Percentiles rank a stretch among this genome's conserved stretches.
phyloP scores from a whole-genome alignment of 176 grass and related monocot species.

The Musa acuminata region DNA sequence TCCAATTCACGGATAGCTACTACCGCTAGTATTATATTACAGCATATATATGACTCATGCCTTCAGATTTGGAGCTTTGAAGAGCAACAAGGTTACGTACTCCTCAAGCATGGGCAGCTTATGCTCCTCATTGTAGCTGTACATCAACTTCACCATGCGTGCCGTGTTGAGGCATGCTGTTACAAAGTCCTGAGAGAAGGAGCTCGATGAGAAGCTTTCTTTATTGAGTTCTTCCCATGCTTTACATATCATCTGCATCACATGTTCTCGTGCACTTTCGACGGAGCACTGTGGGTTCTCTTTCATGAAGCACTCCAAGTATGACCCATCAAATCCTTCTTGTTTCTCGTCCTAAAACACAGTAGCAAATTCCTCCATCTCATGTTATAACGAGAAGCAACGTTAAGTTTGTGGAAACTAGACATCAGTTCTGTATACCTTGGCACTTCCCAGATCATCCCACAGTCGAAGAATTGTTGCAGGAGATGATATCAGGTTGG shows the following conservation, averaged over 20 bases:
- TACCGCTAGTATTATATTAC: no score
- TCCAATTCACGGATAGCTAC: no score
- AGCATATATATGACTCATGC: no score
- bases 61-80: not conserved
- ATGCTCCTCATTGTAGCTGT: slow-evolving; percentile 27
- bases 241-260: slow-evolving; percentile 27
- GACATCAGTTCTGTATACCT: slow-evolving; percentile 19
- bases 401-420: no score
- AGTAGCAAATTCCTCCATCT: no score
- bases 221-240: slow-evolving; percentile 59
- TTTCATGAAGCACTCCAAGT: slow-evolving; percentile 34
- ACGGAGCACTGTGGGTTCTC: slow-evolving; percentile 31
- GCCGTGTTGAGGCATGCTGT: slow-evolving; percentile 21
- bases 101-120: slow-evolving; percentile 35
- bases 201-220: slow-evolving; percentile 28
- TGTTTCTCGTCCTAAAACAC: slow-evolving; percentile 47
- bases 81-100: slow-evolving; percentile 22
- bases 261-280: slow-evolving; percentile 21
- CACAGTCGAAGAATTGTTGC: slow-evolving; percentile 55
- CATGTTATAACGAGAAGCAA: no score
- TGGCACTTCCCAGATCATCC: slow-evolving; percentile 59
- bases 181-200: slow-evolving; percentile 12
- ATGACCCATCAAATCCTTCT: slow-evolving; percentile 53
- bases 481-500: slow-evolving; percentile 19
- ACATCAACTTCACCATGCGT: slow-evolving; percentile 61